These are phyloP conservation scores for Dioscorea cayenensis DNA, from an alignment of 116 monocot genomes.

Conservation along the genomic window DNA sequence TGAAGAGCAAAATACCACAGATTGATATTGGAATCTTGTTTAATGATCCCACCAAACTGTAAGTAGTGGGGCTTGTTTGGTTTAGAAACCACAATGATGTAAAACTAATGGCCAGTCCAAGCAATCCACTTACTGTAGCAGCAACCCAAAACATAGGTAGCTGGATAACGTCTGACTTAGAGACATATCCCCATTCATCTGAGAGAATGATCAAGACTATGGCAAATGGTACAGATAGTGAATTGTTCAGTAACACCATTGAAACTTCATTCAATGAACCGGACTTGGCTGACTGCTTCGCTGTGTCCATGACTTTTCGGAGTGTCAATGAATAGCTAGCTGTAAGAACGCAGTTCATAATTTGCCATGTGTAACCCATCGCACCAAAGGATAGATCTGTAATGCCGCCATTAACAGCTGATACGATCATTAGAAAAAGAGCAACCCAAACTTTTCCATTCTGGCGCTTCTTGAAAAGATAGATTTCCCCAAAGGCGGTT, in stretches of 20 bases:
- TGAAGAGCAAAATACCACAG: conserved; percentile 58
- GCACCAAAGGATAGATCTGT: conserved; percentile 80
- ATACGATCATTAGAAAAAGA: conserved; percentile 65
- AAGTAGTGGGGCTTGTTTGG: conserved; percentile 74
- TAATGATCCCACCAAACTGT: conserved; percentile 66
- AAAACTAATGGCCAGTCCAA: conserved; percentile 80
- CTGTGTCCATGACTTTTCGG: conserved; percentile 58
- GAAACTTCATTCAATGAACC: conserved; percentile 64
- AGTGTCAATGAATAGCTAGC: conserved; percentile 69
- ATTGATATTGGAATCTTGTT: conserved; percentile 70
- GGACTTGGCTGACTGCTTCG: conserved; percentile 62
- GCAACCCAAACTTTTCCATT: conserved; percentile 61
- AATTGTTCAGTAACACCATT: conserved; percentile 80
- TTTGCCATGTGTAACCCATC: conserved; percentile 71
- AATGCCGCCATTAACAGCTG: conserved; percentile 60
- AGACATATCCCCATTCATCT: conserved; percentile 61
- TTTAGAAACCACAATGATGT: conserved; percentile 83
- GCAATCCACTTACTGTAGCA: conserved; percentile 54
- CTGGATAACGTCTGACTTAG: conserved; percentile 22
- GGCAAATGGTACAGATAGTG: conserved; percentile 66
- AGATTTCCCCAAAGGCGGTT: conserved; percentile 68
- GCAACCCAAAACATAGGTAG: conserved; percentile 67
- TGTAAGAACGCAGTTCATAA: conserved; percentile 67
- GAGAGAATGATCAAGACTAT: conserved; percentile 40
- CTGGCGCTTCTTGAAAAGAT: conserved; percentile 57